A percentile compares a stretch with the other conserved stretches of the same genome.
Conservation (phyloP, 2,329 filamentous ascomycete genomes). For the Curvularia spicifera region DNA sequence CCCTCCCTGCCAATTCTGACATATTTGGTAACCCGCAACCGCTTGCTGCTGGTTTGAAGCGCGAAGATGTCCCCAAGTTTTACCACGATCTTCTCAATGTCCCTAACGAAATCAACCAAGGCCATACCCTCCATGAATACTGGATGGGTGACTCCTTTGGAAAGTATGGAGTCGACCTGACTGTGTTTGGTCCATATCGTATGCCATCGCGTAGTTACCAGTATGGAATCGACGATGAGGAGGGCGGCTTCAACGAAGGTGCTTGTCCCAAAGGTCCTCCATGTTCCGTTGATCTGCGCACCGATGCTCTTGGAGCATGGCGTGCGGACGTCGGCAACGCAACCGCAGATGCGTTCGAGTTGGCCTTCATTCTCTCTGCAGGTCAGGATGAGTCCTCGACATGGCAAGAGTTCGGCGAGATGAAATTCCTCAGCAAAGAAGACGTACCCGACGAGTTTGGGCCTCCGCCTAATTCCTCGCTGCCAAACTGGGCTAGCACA, state of each 20-base stretch:
- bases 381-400: constrained; percentile 63
- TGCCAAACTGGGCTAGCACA: constrained; percentile 57
- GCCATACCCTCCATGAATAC: constrained; percentile 63
- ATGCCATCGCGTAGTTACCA: constrained; percentile 58
- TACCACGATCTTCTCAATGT: constrained; percentile 61
- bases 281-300: constrained; percentile 58
- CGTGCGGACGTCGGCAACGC: constrained; percentile 59
- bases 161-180: constrained; percentile 61
- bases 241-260: constrained; percentile 55
- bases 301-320: constrained; percentile 59
- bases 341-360: constrained; percentile 57
- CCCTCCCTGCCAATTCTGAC: constrained; percentile 54
- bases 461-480: constrained; percentile 53
- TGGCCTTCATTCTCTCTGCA: constrained; percentile 62
- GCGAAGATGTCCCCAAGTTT: constrained; percentile 58
- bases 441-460: constrained; percentile 59
- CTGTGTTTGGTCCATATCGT: constrained; percentile 60
- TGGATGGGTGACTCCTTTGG: constrained; percentile 65
- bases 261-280: constrained; percentile 55
- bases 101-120: constrained; percentile 58
- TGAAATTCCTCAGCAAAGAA: constrained; percentile 57
- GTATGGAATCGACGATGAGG: constrained; percentile 57
- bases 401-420: constrained; percentile 65
- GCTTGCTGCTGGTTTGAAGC: constrained; percentile 50
- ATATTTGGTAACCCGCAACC: constrained; percentile 61